Evolutionary conservation across 306 rosid species (phyloP).

Genomic region (Lotus japonicus): DNA sequence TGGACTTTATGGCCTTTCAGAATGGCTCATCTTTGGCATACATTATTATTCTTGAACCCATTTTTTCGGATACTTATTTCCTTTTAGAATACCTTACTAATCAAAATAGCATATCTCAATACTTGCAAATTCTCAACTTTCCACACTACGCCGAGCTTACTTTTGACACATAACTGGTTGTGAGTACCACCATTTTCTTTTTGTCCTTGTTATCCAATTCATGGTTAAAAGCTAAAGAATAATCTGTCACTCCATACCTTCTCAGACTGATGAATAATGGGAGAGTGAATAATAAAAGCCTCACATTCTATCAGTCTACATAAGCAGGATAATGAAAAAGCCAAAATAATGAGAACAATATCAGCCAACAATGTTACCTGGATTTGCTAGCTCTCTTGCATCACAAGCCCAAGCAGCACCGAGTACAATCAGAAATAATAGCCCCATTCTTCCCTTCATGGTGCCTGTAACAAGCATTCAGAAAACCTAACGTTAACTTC

Average conservation of each 20-base stretch:
- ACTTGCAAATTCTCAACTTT: background rate
- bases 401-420: constrained; percentile 54
- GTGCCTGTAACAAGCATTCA: constrained; percentile 30
- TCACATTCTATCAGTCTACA: background rate
- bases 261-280: background rate
- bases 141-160: background rate
- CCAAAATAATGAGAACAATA: no score
- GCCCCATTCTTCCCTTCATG: constrained; percentile 52
- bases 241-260: background rate
- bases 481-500: background rate
- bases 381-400: constrained; percentile 25
- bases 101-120: background rate
- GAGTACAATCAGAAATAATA: constrained; percentile 45
- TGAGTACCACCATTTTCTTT: background rate
- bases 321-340: background rate
- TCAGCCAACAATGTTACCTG: constrained; percentile 6
- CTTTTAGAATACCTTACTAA: background rate
- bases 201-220: background rate
- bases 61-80: background rate
- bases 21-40: background rate
- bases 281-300: background rate
- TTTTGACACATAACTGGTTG: background rate
- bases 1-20: background rate
- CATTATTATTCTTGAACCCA: background rate
- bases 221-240: background rate